Evolutionary conservation across 2,329 filamentous ascomycete genomes (phyloP), one percentile per base, ranked within the genome.

Genomic region (Fusarium staphyleae): DNA sequence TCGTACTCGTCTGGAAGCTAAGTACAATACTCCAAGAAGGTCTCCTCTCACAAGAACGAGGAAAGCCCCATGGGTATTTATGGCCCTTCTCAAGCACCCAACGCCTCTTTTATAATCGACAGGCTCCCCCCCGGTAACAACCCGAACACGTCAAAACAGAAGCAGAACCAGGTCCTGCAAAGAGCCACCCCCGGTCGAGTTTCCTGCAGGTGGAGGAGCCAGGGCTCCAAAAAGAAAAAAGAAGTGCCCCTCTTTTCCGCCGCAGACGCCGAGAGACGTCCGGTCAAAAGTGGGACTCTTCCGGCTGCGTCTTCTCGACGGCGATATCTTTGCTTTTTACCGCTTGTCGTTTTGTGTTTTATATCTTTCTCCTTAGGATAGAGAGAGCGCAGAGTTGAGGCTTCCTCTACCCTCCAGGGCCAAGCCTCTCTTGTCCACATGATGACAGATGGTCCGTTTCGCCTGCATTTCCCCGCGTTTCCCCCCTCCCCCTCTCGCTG

Each of bases 391-490:
- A 5, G 28, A 10, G 12, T 3, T 7, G 28, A 29, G 5, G 18
- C 32, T 8, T 39, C 18, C 30, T 4, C 29, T 45, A 19, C 57
- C 53, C 49, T n/a, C n/a, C 57, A 59, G 54, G 58, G 59, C 48
- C 46, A 60, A 55, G 48, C 49, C 48, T 45, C 19, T 22, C 19
- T n/a, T n/a, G 43, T 43, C 28, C 46, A 45, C 52, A 65, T 55
- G 62, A 63, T 53, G 44, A 62, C n/a, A n/a, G n/a, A 66, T 66
- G 61, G 60, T 45, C 58, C 61, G 50, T 46, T 60, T 57, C 19
- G 46, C 54, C 55, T 51, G 63, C 63, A 61, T 66, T 66, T 66
- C 63, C 63, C 63, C 63, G 63, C 63, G 63, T 66, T 66, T 65
- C 42, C n/a, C 19, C 28, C 14, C 4, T 24, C 12, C 3, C 45